phyloP scores from a whole-genome alignment of 73 alveolate species.

The Blepharisma stoltei region DNA sequence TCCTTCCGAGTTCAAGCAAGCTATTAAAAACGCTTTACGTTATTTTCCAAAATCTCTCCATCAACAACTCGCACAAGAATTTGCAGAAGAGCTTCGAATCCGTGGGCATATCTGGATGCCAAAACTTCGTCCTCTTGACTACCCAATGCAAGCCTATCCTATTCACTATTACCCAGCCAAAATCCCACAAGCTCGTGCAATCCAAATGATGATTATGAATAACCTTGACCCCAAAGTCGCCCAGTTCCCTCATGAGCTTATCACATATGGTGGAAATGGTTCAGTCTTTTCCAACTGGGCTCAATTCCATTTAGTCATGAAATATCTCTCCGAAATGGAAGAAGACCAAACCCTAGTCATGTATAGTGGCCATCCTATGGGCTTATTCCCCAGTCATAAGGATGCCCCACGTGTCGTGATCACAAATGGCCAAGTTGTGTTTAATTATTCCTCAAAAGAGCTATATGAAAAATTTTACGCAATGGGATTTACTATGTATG shows the following conservation, averaged over 20 bases:
- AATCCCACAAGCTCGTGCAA: slow-evolving; percentile 44
- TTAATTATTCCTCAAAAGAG: slow-evolving; percentile 43
- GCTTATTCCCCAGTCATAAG: slow-evolving; percentile 50
- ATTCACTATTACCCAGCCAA: slow-evolving; percentile 42
- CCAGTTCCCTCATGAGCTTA: slow-evolving; percentile 52
- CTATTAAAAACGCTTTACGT: slow-evolving; percentile 55
- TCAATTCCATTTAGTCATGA: slow-evolving; percentile 47
- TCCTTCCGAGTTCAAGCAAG: slow-evolving; percentile 28
- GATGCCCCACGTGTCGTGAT: slow-evolving; percentile 52
- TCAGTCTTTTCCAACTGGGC: slow-evolving; percentile 68
- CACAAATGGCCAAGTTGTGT: slow-evolving; percentile 60
- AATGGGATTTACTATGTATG: slow-evolving; percentile 62
- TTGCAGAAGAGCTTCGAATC: slow-evolving; percentile 36
- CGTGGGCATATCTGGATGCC: slow-evolving; percentile 64
- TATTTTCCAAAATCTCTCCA: slow-evolving; percentile 48
- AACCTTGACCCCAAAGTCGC: slow-evolving; percentile 62
- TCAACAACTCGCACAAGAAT: slow-evolving; percentile 30
- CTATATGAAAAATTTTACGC: slow-evolving; percentile 54
- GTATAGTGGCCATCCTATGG: slow-evolving; percentile 64
- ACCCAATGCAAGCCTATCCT: slow-evolving; percentile 47
- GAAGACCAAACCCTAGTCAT: slow-evolving; percentile 47
- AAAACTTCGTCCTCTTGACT: slow-evolving; percentile 41
- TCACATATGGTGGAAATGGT: slow-evolving; percentile 66
- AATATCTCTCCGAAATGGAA: slow-evolving; percentile 42
- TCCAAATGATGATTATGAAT: slow-evolving; percentile 55